A percentile compares a stretch with the other conserved stretches of the same genome.
Evolutionary conservation across 1,139 yeast genomes (phyloP).

Genomic region (Diutina catenulata): DNA sequence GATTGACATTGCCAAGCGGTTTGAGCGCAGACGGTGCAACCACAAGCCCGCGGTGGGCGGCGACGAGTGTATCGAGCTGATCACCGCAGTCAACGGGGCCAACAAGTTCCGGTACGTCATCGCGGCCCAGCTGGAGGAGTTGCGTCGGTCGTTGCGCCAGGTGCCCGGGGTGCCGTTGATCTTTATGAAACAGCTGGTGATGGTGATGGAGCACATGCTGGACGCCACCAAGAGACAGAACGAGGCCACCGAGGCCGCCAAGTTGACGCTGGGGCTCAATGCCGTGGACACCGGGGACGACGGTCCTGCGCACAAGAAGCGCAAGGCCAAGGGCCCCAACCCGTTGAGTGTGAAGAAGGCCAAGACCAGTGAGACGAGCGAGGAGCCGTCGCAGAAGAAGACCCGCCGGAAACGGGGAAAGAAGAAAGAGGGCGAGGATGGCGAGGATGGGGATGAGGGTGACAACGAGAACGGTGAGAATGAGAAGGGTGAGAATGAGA

Average conservation of each 20-base stretch:
- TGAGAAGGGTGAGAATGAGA: constrained; percentile 13
- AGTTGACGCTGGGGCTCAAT: constrained; percentile 70
- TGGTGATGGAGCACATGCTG: constrained; percentile 92
- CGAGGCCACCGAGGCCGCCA: constrained; percentile 43
- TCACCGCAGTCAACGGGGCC: constrained; percentile 58
- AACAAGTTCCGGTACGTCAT: constrained; percentile 87
- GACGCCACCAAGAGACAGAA: constrained; percentile 53
- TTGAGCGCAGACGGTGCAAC: constrained; percentile 67
- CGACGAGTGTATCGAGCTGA: constrained; percentile 61
- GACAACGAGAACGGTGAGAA: constrained; percentile 23
- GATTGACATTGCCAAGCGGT: constrained; percentile 65
- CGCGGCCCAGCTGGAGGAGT: constrained; percentile 66
- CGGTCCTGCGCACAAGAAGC: constrained; percentile 28
- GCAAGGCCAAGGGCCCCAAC: constrained; percentile 65
- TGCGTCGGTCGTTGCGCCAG: constrained; percentile 55
- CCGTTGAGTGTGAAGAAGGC: constrained; percentile 73
- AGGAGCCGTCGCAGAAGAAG: constrained; percentile 13
- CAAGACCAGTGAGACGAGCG: constrained; percentile 18
- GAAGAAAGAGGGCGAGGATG: constrained; percentile 37
- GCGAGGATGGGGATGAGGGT: constrained; percentile 25
- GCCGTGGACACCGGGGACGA: constrained; percentile 27
- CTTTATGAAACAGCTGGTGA: constrained; percentile 80
- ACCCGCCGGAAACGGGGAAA: constrained; percentile 24
- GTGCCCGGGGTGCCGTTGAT: constrained; percentile 87
- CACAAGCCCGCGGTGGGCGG: constrained; percentile 51